A percentile compares a stretch with the other conserved stretches of the same genome.
Conservation (phyloP, 202 grass and related monocot genomes). For the Saccharum hybrid region DNA sequence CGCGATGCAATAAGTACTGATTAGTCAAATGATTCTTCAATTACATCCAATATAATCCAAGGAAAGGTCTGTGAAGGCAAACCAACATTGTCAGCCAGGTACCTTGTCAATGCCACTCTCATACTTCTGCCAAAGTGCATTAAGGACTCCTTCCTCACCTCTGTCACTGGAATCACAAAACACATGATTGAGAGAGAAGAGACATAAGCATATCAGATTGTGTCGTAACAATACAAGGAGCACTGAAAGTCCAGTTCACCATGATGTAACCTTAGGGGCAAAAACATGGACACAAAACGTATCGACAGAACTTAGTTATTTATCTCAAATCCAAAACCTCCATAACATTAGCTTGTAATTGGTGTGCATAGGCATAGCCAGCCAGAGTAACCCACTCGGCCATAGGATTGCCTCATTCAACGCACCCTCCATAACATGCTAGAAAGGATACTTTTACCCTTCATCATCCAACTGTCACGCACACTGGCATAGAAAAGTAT, state of each 20-base stretch:
- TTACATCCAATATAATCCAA: constrained; percentile 17
- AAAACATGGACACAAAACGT: neutral
- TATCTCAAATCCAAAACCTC: constrained; percentile 1
- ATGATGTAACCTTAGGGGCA: neutral
- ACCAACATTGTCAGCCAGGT: constrained; percentile 35
- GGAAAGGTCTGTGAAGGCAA: constrained; percentile 16
- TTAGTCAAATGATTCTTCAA: neutral
- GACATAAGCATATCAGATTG: neutral
- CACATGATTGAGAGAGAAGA: constrained; percentile 9
- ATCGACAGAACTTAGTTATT: neutral
- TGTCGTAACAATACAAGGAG: neutral
- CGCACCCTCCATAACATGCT: neutral
- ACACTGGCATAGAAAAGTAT: constrained; percentile 27
- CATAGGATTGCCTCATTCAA: neutral
- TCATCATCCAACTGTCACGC: neutral
- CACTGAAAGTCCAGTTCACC: constrained; percentile 2
- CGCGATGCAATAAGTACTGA: neutral
- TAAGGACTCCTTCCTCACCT: constrained; percentile 77
- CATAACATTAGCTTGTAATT: neutral
- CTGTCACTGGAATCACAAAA: constrained; percentile 56
- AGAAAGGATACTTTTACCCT: neutral
- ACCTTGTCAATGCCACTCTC: constrained; percentile 94
- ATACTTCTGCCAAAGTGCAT: constrained; percentile 85
- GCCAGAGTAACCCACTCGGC: constrained; percentile 23
- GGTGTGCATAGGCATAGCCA: neutral